Evolutionary conservation across 768 basidiomycete species (phyloP), one percentile per base, ranked within the genome.

Genomic region (Boletus edulis): DNA sequence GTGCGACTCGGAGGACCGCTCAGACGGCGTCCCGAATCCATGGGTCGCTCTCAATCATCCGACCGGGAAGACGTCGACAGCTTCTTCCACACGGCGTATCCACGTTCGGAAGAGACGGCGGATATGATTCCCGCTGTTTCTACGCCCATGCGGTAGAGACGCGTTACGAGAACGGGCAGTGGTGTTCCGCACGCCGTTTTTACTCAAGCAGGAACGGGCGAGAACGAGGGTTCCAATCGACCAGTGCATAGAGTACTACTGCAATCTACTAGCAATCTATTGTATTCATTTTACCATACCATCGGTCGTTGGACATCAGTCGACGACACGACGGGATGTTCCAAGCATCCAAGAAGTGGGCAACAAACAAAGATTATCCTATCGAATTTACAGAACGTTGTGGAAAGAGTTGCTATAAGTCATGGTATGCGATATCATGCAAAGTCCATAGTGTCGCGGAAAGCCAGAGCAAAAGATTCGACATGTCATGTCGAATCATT

Each of bases 71-170:
- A 62, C 29, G 41, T 44, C 24, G 60, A 62, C 35, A 4, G 22
- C 14, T 29, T 41, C 20, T 49, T 52, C 3, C 51, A 46, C 29
- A 62, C 56, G 17, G 6, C 60, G 0, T 62, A 55, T 31, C 56
- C 29, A 51, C n/a, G 46, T 62, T 9, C 62, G 51, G 3, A 62
- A 59, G 24, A 49, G 63, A 62, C 5, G 63, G 63, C 3, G 65
- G 12, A n/a, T 62, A 31, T 64, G 58, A 62, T 8, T 63, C 0
- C 54, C 62, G 8, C 32, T 52, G 0, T 38, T 1, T 18, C 2
- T 39, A 0, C 58, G 55, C 1, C 58, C 62, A 4, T 46, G 37
- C 17, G 49, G 49, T 27, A 63, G 46, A 12, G 44, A 52, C 5
- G 2, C 54, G 13, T 63, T 9, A 49, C 42, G 43, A 49, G 20